Evolutionary conservation across 371 early-diverging fungal genomes (phyloP).

Genomic region (Mucor indicus): DNA sequence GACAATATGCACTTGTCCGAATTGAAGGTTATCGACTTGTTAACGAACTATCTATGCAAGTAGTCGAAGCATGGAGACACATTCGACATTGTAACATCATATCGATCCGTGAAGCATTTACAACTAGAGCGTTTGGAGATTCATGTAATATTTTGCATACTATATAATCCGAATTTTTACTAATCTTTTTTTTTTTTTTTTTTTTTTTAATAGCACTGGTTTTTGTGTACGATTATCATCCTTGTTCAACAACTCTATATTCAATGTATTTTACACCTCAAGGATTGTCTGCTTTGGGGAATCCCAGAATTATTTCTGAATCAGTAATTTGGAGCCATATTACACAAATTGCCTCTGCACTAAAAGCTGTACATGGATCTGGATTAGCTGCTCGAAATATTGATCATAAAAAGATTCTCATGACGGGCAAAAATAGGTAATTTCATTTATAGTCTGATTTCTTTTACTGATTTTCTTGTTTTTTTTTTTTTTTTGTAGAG

Average conservation of each 20-base stretch:
- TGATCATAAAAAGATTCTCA: constrained; percentile 76
- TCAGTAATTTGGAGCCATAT: constrained; percentile 55
- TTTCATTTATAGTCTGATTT: too few relatives aligned
- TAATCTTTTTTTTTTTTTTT: neutral
- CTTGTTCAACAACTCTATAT: constrained; percentile 73
- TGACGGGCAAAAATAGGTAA: constrained; percentile 78
- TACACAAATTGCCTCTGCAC: constrained; percentile 80
- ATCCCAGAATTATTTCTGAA: constrained; percentile 2
- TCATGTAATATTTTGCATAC: constrained; percentile 54
- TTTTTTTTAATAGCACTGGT: constrained; percentile 55
- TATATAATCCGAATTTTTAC: neutral
- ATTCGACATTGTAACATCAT: constrained; percentile 85
- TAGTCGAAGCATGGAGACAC: constrained; percentile 81
- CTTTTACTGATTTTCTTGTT: too few relatives aligned
- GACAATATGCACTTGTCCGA: constrained; percentile 76
- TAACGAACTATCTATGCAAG: constrained; percentile 76
- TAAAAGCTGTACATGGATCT: constrained; percentile 79
- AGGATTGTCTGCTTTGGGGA: constrained; percentile 36
- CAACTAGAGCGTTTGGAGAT: constrained; percentile 94
- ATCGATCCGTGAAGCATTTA: constrained; percentile 90
- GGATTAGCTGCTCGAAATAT: constrained; percentile 81
- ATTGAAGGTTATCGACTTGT: constrained; percentile 75
- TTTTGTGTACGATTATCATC: constrained; percentile 90
- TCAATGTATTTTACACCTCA: constrained; percentile 59
- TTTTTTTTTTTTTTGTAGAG: constrained; percentile 36